A percentile compares a stretch with the other conserved stretches of the same genome.
These are phyloP conservation scores for Alternaria burnsii DNA, from an alignment of 2,329 filamentous ascomycete genomes.

Conservation along the genomic window DNA sequence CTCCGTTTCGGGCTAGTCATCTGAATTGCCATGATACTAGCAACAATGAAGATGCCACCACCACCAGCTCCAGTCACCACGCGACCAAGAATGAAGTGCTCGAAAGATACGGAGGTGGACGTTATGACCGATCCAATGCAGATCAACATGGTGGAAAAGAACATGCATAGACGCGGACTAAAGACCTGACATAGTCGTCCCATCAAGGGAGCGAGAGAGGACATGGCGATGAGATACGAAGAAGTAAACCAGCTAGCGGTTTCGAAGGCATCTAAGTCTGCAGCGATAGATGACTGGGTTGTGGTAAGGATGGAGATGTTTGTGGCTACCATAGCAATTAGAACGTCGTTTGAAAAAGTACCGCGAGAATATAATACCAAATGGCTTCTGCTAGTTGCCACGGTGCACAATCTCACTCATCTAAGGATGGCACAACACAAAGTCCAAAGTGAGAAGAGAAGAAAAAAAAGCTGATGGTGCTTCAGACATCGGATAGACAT, in stretches of 20 bases:
- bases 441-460: background rate
- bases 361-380: constrained; percentile 22
- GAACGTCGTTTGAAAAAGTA: constrained; percentile 1
- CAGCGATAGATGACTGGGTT: constrained; percentile 78
- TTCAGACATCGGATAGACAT: constrained; percentile 3
- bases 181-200: constrained; percentile 80
- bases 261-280: constrained; percentile 76
- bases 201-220: constrained; percentile 71
- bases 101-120: constrained; percentile 66
- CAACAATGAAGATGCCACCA: constrained; percentile 75
- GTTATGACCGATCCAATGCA: constrained; percentile 71
- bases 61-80: constrained; percentile 73
- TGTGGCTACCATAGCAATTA: constrained; percentile 53
- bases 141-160: constrained; percentile 67
- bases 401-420: background rate
- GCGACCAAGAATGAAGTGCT: constrained; percentile 73
- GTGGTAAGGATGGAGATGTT: constrained; percentile 86
- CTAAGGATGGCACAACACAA: background rate
- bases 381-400: background rate
- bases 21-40: constrained; percentile 80
- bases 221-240: constrained; percentile 67
- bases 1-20: constrained; percentile 71
- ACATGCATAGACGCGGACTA: constrained; percentile 70
- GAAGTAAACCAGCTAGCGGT: constrained; percentile 83
- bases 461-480: background rate